Evolutionary conservation across 2,329 filamentous ascomycete genomes (phyloP), one percentile per base, ranked within the genome.

Genomic region (Fusarium haematococcum): DNA sequence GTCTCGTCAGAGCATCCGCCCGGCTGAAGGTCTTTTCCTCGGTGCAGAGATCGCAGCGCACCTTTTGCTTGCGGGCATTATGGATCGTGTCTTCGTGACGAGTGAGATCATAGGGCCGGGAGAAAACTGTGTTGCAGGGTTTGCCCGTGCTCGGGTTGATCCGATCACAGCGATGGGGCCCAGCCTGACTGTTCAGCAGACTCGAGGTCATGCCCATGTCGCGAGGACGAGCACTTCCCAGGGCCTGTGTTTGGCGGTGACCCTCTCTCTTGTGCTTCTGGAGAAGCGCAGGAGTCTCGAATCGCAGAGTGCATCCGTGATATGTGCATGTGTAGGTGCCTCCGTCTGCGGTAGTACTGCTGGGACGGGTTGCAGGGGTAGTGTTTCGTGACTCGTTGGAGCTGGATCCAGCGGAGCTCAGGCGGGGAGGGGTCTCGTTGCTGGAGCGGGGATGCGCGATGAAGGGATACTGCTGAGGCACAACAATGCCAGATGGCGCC

Each of bases 1-100:
- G 97, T 70, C 97, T 88, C 16, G 96, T 98, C 57, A 98, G 88
- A 1, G 97, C 97, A 85, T 99, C 97, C 74, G 96, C 97, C 67
- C 97, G 91, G 77, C 95, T 98, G 80, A 99, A 99, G 0, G 95
- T 97, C 88, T 98, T 98, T 80, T 98, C 96, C 79, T 98, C 95
- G 2, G 94, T 95, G 84, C 97, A 99, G 57, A 98, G 85, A 72
- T 95, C 92, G 83, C 97, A 99, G 52, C 95, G 92, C 9, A 98
- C 95, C 86, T 98, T 98, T 82, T 95, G 92, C 87, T 98, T 98
- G 78, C 94, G 91, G 1, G 92, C 92, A 78, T 98, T 98, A 88
- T 98, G 97, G 74, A 98, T 98, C 0, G 97, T 98, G 76, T 98
- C 96, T 82, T 99, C 97, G 81, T 99, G 97, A 25, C 97, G 90